A percentile compares a stretch with the other conserved stretches of the same genome.
Evolutionary conservation across 148 eudicot species (phyloP).

Genomic region (Vaccinium corymbosum): DNA sequence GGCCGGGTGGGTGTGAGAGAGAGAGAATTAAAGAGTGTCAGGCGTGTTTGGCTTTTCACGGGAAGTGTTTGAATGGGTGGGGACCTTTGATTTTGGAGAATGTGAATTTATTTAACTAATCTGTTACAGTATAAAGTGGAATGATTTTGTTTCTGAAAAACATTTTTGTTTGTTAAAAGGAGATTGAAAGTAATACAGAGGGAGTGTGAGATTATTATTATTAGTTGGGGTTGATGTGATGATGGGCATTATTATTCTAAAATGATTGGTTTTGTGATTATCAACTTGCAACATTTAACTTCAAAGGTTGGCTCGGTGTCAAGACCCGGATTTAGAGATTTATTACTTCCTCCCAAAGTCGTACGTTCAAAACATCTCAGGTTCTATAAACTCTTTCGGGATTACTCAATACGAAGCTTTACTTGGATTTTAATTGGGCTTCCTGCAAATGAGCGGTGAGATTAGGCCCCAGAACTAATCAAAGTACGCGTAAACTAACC

Average conservation of each 20-base stretch:
- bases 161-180: slow-evolving; percentile 1
- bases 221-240: slow-evolving; percentile 27
- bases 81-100: slow-evolving; percentile 23
- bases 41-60: slow-evolving; percentile 46
- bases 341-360: too few relatives aligned
- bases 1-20: slow-evolving; percentile 25
- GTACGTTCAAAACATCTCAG: too few relatives aligned
- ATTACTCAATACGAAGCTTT: too few relatives aligned
- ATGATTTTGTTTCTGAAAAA: slow-evolving; percentile 34
- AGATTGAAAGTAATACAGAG: slow-evolving; percentile 4
- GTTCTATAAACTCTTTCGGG: too few relatives aligned
- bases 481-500: too few relatives aligned
- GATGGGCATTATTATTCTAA: slow-evolving; percentile 61
- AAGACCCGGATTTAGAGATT: too few relatives aligned
- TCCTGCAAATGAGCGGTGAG: too few relatives aligned
- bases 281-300: background rate
- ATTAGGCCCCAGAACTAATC: too few relatives aligned
- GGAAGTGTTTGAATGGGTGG: slow-evolving; percentile 35
- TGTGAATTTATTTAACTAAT: slow-evolving; percentile 1
- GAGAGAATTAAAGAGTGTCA: slow-evolving; percentile 34
- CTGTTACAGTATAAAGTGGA: slow-evolving; percentile 22
- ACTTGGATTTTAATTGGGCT: too few relatives aligned
- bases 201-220: background rate
- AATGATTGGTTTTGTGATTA: slow-evolving; percentile 55
- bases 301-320: too few relatives aligned